These are phyloP conservation scores for Starmera stellimalicola DNA, from an alignment of 1,139 yeast genomes.

Conservation along the genomic window DNA sequence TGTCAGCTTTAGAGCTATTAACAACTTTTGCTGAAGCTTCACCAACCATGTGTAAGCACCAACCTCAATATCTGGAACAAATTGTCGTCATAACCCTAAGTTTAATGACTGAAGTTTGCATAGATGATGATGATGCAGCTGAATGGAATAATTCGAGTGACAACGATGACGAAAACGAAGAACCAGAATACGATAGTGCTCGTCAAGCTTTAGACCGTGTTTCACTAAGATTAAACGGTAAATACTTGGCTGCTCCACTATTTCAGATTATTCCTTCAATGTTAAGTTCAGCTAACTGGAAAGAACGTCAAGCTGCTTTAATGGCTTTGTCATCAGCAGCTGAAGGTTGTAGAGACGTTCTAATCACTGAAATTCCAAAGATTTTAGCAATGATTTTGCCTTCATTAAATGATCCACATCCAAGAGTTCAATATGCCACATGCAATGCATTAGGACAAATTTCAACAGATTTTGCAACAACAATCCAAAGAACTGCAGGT, in stretches of 20 bases:
- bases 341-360: slow-evolving; percentile 90
- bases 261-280: slow-evolving; percentile 81
- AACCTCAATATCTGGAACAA: slow-evolving; percentile 60
- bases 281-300: slow-evolving; percentile 73
- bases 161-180: slow-evolving; percentile 75
- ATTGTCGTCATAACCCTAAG: slow-evolving; percentile 68
- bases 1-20: slow-evolving; percentile 79
- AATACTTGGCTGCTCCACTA: slow-evolving; percentile 72
- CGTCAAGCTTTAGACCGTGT: slow-evolving; percentile 90
- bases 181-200: slow-evolving; percentile 83
- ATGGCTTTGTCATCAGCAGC: slow-evolving; percentile 97
- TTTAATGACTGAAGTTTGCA: slow-evolving; percentile 89
- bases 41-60: slow-evolving; percentile 88
- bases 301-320: slow-evolving; percentile 92
- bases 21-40: slow-evolving; percentile 90
- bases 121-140: slow-evolving; percentile 70
- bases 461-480: slow-evolving; percentile 93
- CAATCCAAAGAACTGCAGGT: slow-evolving; percentile 75
- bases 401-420: slow-evolving; percentile 69
- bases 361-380: slow-evolving; percentile 72
- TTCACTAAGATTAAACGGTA: slow-evolving; percentile 75
- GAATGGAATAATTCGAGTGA: slow-evolving; percentile 86
- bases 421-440: slow-evolving; percentile 94
- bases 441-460: slow-evolving; percentile 96
- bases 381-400: slow-evolving; percentile 82